These are phyloP conservation scores for Pseudogymnoascus sp. DNA, from an alignment of 2,329 filamentous ascomycete species.

Conservation along the genomic window DNA sequence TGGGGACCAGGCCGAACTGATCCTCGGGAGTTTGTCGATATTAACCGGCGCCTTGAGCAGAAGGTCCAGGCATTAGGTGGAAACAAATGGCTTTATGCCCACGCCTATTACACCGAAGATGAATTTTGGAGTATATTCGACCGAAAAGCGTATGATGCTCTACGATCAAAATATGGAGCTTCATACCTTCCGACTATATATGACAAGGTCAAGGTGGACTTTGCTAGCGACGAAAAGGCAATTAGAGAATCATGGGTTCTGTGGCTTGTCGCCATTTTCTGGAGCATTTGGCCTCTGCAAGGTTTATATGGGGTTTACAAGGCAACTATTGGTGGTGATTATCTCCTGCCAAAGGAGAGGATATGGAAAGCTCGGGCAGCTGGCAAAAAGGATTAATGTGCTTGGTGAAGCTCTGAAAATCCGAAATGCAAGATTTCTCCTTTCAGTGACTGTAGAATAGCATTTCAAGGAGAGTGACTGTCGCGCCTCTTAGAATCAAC, in stretches of 20 bases:
- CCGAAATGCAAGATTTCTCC: background rate
- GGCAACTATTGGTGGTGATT: conserved; percentile 23
- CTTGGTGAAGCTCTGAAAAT: background rate
- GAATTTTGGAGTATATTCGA: conserved; percentile 62
- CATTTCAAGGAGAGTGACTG: background rate
- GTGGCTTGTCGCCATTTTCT: conserved; percentile 24
- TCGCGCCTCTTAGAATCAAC: background rate
- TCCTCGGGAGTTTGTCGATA: conserved; percentile 49
- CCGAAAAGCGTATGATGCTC: conserved; percentile 48
- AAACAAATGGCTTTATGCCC: conserved; percentile 80
- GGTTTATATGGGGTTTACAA: conserved; percentile 26
- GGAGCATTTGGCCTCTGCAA: conserved; percentile 26
- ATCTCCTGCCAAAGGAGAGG: conserved; percentile 21
- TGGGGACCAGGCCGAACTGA: conserved; percentile 67
- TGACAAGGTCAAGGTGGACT: conserved; percentile 39
- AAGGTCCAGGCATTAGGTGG: conserved; percentile 63
- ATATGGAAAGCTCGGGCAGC: background rate
- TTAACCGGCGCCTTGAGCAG: conserved; percentile 64
- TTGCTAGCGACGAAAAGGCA: conserved; percentile 24
- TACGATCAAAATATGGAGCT: conserved; percentile 57
- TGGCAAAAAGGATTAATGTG: background rate
- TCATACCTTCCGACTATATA: conserved; percentile 45
- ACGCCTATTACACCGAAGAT: conserved; percentile 68
- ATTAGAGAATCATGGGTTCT: conserved; percentile 28
- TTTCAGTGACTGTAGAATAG: background rate